Evolutionary conservation across 352 stramenopile species (phyloP), one percentile per base, ranked within the genome.

Genomic region (Thraustochytrium striatum): DNA sequence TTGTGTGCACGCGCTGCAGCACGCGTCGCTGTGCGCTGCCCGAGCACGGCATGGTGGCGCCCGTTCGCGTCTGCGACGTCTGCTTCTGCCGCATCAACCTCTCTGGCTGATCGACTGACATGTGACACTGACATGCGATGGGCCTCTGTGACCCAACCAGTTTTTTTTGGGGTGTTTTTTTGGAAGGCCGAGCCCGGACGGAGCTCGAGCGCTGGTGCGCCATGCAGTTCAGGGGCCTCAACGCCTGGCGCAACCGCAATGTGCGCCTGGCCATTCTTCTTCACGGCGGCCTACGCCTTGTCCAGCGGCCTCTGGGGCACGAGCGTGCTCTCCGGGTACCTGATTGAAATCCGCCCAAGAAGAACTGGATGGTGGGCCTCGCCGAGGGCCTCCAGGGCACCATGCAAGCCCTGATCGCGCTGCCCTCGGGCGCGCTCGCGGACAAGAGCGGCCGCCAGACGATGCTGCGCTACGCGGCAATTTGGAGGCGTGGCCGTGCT

Each of bases 311-410:
- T 89, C 11, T 89, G 86, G 86, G 82, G 69, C 32, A 84, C 80
- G 13, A 87, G 84, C 21, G 83, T 88, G 13, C 80, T 85, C 75
- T 78, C 80, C 33, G 85, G 83, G 3, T 90, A 75, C 30, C 43
- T 82, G 1, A 75, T 72, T 33, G 61, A 52, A 11, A 55, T 83
- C 28, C 65, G 21, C 39, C 50, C 30, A 36, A 43, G 19, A 59
- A 53, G 43, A 83, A 79, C 52, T 58, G 9, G 2, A 38, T 44
- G 30, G 79, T 83, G 35, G 79, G 79, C 32, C n/a, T 73, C 28
- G 79, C 79, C 44, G 79, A 81, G n/a, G 79, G 79, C 33, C 52
- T 81, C 0, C 68, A 81, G 47, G 79, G 79, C n/a, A 21, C 65
- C 32, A 43, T 59, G 38, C 62, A 72, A 25, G 21, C 65, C 19